A percentile compares a stretch with the other conserved stretches of the same genome.
These are phyloP conservation scores for Ophiobolus disseminans DNA, from an alignment of 2,329 filamentous ascomycete genomes.

Conservation along the genomic window DNA sequence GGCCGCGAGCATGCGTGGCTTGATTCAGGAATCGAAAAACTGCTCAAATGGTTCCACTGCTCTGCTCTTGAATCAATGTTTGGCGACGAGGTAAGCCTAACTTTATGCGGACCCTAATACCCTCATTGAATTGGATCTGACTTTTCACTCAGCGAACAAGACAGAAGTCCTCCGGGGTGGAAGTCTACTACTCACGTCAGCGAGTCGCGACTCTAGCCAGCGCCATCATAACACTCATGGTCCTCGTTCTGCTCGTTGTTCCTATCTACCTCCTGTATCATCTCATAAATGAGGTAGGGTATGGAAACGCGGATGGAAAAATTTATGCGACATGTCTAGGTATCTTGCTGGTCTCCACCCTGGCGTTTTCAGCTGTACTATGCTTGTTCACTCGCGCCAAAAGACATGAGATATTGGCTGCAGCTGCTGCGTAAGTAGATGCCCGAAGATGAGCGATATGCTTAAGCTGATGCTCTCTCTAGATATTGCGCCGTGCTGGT, in stretches of 20 bases:
- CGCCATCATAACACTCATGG: constrained; percentile 27
- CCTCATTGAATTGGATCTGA: neutral
- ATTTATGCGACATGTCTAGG: constrained; percentile 16
- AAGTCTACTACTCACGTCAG: constrained; percentile 27
- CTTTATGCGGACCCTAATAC: neutral
- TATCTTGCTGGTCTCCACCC: constrained; percentile 32
- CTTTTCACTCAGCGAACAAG: constrained; percentile 8
- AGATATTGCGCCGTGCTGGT: constrained; percentile 25
- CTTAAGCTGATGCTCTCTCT: neutral
- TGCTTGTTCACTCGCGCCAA: constrained; percentile 31
- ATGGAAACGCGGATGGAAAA: constrained; percentile 2
- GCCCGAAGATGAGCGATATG: neutral
- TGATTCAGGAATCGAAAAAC: constrained; percentile 43
- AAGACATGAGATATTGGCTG: constrained; percentile 34
- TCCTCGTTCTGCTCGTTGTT: constrained; percentile 28
- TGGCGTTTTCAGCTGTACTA: constrained; percentile 32
- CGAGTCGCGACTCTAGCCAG: constrained; percentile 23
- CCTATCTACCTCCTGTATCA: constrained; percentile 33
- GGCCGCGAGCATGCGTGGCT: constrained; percentile 51
- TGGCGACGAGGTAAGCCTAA: constrained; percentile 4
- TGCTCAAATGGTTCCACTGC: constrained; percentile 21
- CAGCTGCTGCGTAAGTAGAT: constrained; percentile 32
- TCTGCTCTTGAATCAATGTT: constrained; percentile 12
- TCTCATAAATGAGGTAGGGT: constrained; percentile 14
- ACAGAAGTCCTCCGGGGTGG: constrained; percentile 15